Base-by-base conservation (phyloP, 2,329 filamentous ascomycete species). In the Septoria petroselini region DNA sequence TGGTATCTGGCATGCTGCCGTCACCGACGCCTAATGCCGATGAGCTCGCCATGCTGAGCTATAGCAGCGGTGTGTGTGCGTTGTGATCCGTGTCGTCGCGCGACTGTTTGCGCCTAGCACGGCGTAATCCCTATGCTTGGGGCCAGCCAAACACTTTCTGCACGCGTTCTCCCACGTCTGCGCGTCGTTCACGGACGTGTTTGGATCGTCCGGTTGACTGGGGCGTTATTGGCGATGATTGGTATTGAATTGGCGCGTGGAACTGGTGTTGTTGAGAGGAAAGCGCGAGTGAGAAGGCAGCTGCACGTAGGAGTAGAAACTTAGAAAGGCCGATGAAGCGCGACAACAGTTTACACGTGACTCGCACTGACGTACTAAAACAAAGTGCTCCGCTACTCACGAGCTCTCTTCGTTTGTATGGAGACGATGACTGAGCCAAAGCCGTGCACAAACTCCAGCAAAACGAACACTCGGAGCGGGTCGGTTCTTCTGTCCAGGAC, bases 1-100 rank as follows among this genome's bases (percentile, higher is more conserved):
- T 57, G 31, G 52, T 40, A 40, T 67, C 63, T 4, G 62, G 59
- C 59, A 63, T 43, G 37, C 58, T 58, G 62, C 62, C 63, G 48
- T 66, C 63, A 40, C 63, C 64, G 19, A 55, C 63, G 37, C 64
- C 64, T 9, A 60, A 30, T 14, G 59, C 52, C 18, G 55, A 50
- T 18, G 56, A 53, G 42, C 52, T 48, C 37, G 50, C 58, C 61
- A 64, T 65, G 27, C 33, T 54, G 58, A 44, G 39, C 30, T 33
- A 27, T 23, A 7, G 23, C 12, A 7, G 34, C 25, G 52, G 17
- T 35, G 33, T 41, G 23, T 17, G 14, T 15, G 30, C 19, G 40
- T 33, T 15, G 19, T 11, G 27, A 18, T 50, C 25, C 29, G 30
- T 25, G 34, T 38, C 35, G 47, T 31, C 15, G 39, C 35, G 52